A percentile compares a stretch with the other conserved stretches of the same genome.
Evolutionary conservation across 169 alveolate genomes (phyloP).

Genomic region (Plasmodium adleri): DNA sequence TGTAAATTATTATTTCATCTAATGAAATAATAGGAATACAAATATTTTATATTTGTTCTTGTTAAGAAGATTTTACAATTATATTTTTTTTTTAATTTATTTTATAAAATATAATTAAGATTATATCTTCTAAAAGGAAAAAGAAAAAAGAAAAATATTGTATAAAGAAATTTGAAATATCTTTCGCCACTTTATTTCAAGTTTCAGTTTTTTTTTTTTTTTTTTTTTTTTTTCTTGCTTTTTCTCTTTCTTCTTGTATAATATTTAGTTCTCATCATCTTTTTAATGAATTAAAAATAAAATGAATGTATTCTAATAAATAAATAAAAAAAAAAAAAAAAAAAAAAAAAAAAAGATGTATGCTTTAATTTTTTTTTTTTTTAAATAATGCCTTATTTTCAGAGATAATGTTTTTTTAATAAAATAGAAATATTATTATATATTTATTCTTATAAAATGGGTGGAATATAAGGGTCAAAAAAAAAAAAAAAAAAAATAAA

Average conservation of each 20-base stretch:
- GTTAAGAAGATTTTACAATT: conserved; percentile 54
- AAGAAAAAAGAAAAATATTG: conserved; percentile 10
- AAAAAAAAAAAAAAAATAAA: too few relatives aligned
- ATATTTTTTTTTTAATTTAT: conserved; percentile 37
- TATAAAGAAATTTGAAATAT: conserved; percentile 45
- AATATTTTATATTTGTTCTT: neutral
- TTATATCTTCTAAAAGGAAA: conserved; percentile 40
- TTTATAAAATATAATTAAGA: conserved; percentile 38
- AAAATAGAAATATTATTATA: too few relatives aligned
- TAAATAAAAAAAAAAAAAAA: too few relatives aligned
- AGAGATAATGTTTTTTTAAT: too few relatives aligned
- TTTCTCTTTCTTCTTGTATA: conserved; percentile 19
- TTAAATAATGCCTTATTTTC: too few relatives aligned
- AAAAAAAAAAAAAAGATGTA: too few relatives aligned
- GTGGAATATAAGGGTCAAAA: too few relatives aligned
- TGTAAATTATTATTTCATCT: too few relatives aligned
- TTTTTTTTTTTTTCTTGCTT: conserved; percentile 28
- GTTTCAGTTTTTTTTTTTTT: conserved; percentile 28
- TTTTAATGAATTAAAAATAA: conserved; percentile 37
- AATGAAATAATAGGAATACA: too few relatives aligned
- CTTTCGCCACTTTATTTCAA: conserved; percentile 75
- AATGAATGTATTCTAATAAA: too few relatives aligned
- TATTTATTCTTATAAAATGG: too few relatives aligned
- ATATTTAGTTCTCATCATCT: conserved; percentile 55
- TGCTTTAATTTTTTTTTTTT: too few relatives aligned